Evolutionary conservation across 2,329 filamentous ascomycete species (phyloP), one percentile per base, ranked within the genome.

Genomic region (Neofusicoccum sp.): DNA sequence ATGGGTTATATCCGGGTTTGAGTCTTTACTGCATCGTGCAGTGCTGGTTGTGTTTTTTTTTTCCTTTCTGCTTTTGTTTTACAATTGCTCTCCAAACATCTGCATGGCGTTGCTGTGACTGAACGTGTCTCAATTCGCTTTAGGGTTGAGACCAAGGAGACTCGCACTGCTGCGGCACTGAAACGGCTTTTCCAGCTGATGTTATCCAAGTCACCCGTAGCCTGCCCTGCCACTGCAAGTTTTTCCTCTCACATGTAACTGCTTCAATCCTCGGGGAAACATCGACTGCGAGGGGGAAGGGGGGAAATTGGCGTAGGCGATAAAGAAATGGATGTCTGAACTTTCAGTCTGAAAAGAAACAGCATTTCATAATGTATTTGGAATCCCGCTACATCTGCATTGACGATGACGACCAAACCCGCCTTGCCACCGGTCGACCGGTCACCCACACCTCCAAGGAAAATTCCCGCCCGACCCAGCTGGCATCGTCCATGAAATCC

Each of bases 1-100:
- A 58, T 58, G 54, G 54, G 54, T 16, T 58, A 58, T 58, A 58
- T 58, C 54, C 54, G 54, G 54, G 31, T 45, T 58, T 45, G 54
- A 58, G 54, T 45, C 45, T 56, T 56, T 33, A n/a, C 16, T 58
- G 54, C 54, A 58, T 31, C 14, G n/a, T 37, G 54, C 54, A 31
- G 41, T 58, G 29, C 33, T 28, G 39, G 54, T 36, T 22, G 54
- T 45, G 54, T 14, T 33, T 47, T 22, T 16, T 12, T 45, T 45
- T 45, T 45, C 11, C 8, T 47, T 33, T 33, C 28, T 45, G 22
- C 22, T 44, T 31, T 22, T 56, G 22, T 31, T 58, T 56, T 56
- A 41, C 54, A 58, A 28, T 58, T 36, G 54, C 39, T 8, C 54
- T 58, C 54, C 28, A 45, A 58, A 37, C 54, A 58, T 58, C 43